Evolutionary conservation across 495 filamentous ascomycete genomes (phyloP).

Genomic region (Glutinoglossum americanum): DNA sequence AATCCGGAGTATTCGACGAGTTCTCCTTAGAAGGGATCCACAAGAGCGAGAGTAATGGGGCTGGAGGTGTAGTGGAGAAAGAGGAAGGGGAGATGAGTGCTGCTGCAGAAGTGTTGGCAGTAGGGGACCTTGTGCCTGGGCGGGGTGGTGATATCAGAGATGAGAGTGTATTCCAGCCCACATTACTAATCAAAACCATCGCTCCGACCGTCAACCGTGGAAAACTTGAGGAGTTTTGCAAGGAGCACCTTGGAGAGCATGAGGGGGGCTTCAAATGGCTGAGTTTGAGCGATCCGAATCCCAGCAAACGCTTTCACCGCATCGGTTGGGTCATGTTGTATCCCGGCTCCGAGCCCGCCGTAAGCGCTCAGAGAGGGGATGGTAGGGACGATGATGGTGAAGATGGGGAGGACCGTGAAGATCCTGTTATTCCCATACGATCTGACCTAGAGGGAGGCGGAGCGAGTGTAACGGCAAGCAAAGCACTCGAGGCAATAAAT

Average conservation of each 20-base stretch:
- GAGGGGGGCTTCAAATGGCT: slow-evolving; percentile 81
- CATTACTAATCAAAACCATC: slow-evolving; percentile 92
- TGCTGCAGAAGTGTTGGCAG: slow-evolving; percentile 75
- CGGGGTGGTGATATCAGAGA: slow-evolving; percentile 64
- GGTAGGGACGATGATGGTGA: slow-evolving; percentile 41
- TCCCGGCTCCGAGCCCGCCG: slow-evolving; percentile 35
- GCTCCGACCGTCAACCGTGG: slow-evolving; percentile 88
- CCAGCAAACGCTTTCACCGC: slow-evolving; percentile 85
- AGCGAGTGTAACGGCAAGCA: slow-evolving; percentile 39
- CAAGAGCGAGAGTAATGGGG: slow-evolving; percentile 77
- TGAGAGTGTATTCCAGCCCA: slow-evolving; percentile 63
- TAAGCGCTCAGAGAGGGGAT: slow-evolving; percentile 27
- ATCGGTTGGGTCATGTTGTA: slow-evolving; percentile 98
- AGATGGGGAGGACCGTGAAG: slow-evolving; percentile 24
- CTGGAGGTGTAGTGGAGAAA: slow-evolving; percentile 71
- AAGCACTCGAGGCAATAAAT: slow-evolving; percentile 78
- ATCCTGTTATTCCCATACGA: neutral
- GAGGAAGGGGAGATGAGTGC: slow-evolving; percentile 86
- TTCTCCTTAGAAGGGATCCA: slow-evolving; percentile 90
- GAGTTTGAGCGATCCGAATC: slow-evolving; percentile 88
- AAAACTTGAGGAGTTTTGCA: slow-evolving; percentile 81
- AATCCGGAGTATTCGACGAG: slow-evolving; percentile 69
- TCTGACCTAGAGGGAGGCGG: slow-evolving; percentile 21
- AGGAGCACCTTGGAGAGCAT: slow-evolving; percentile 68
- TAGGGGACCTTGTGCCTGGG: slow-evolving; percentile 67